Evolutionary conservation across 2,329 filamentous ascomycete genomes (phyloP).

Genomic region (Trichoderma sp.): DNA sequence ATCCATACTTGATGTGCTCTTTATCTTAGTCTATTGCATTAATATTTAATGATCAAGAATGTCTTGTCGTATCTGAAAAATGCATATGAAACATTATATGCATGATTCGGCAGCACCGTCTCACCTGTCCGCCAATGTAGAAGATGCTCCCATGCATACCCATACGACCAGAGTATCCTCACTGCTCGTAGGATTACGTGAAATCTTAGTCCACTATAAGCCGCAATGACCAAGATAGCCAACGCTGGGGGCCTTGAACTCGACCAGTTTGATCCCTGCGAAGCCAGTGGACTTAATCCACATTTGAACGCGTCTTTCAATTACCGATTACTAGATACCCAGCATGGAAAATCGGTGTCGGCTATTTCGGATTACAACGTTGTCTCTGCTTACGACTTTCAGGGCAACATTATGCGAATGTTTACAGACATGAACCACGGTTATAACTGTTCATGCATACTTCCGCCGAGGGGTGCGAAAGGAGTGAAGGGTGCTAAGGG

Average conservation of each 20-base stretch:
- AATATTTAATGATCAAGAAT: not conserved
- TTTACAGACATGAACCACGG: not conserved
- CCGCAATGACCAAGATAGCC: not conserved
- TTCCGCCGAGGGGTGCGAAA: not conserved
- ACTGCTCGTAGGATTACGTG: not conserved
- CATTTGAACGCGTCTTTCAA: not conserved
- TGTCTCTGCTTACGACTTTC: not conserved
- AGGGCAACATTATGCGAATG: not conserved
- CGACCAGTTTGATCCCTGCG: not conserved
- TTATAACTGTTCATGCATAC: not conserved
- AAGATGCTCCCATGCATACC: not conserved
- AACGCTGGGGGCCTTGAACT: not conserved
- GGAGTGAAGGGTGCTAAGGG: not conserved
- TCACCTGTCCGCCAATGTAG: not conserved
- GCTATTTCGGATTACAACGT: not conserved
- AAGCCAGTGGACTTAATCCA: not conserved
- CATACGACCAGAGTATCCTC: not conserved
- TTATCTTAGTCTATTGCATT: not conserved
- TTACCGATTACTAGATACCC: not conserved
- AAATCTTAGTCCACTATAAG: not conserved
- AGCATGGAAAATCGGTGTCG: not conserved
- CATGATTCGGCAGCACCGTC: not conserved
- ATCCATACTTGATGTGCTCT: not conserved
- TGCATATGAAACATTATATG: not conserved
- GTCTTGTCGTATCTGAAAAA: not conserved